These are phyloP conservation scores for Pyrenula massariospora DNA, from an alignment of 495 filamentous ascomycete species.

Conservation along the genomic window DNA sequence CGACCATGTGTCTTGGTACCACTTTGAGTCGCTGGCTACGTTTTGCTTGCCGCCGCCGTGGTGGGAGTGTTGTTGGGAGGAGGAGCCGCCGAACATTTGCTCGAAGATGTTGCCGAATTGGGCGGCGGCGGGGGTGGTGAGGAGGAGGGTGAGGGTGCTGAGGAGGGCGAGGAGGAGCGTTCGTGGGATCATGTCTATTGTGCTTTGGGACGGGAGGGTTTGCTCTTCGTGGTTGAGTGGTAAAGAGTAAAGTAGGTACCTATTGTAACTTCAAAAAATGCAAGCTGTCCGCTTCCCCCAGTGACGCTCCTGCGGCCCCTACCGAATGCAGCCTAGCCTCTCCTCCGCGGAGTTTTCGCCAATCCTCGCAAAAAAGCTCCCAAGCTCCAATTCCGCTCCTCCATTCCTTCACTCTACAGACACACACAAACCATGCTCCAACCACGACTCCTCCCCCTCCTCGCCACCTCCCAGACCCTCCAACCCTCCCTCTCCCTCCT, in stretches of 20 bases:
- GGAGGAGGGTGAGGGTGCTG: slow-evolving; percentile 27
- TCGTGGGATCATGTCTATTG: neutral
- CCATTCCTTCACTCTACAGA: slow-evolving; percentile 13
- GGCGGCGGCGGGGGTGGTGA: slow-evolving; percentile 36
- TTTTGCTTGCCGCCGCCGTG: slow-evolving; percentile 60
- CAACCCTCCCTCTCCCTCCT: slow-evolving; percentile 4
- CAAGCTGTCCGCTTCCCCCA: neutral
- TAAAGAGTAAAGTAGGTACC: too few species aligned
- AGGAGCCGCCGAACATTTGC: slow-evolving; percentile 61
- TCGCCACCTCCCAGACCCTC: slow-evolving; percentile 9
- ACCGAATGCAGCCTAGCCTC: neutral
- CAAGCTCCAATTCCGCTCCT: slow-evolving; percentile 7
- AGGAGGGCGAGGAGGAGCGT: slow-evolving; percentile 13
- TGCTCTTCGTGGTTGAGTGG: too few species aligned
- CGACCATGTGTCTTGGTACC: slow-evolving; percentile 65
- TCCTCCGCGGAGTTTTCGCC: slow-evolving; percentile 14
- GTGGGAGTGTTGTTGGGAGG: slow-evolving; percentile 41
- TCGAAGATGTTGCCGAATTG: slow-evolving; percentile 93
- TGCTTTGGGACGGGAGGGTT: neutral
- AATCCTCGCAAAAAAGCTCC: slow-evolving; percentile 10
- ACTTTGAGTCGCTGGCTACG: slow-evolving; percentile 60
- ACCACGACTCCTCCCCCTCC: slow-evolving; percentile 14
- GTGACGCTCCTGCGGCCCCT: neutral
- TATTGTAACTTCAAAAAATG: neutral
- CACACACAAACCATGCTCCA: slow-evolving; percentile 5